A percentile compares a stretch with the other conserved stretches of the same genome.
Conservation (phyloP, 2,329 filamentous ascomycete species). For the Akanthomyces uredinophilus region DNA sequence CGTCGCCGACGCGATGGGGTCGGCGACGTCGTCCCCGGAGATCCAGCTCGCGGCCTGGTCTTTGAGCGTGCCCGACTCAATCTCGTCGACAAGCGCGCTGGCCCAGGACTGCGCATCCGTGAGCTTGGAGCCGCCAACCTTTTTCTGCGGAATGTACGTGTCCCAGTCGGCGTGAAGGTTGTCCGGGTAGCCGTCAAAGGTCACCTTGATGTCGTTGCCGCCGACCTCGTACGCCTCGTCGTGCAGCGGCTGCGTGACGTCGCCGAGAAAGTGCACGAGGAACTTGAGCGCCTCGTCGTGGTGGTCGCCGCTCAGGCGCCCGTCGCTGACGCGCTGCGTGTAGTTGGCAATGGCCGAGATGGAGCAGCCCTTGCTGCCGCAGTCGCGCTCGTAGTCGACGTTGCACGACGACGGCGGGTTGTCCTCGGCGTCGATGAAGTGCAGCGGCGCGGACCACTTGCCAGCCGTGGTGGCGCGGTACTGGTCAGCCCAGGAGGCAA, state of each 20-base stretch:
- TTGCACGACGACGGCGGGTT: conserved; percentile 25
- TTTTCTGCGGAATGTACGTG: conserved; percentile 48
- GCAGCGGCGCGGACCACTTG: conserved; percentile 39
- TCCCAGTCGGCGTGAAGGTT: conserved; percentile 62
- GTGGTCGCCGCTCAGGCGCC: conserved; percentile 17
- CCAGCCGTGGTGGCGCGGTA: conserved; percentile 43
- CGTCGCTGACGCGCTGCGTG: conserved; percentile 21
- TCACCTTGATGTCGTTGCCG: conserved; percentile 27
- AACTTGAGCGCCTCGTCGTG: conserved; percentile 22
- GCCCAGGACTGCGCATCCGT: conserved; percentile 36
- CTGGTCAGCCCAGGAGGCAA: conserved; percentile 41
- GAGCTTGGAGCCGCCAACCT: conserved; percentile 32
- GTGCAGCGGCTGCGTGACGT: conserved; percentile 52
- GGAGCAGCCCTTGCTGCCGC: conserved; percentile 22
- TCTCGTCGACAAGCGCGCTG: conserved; percentile 27
- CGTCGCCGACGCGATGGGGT: conserved; percentile 28
- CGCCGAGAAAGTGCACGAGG: conserved; percentile 47
- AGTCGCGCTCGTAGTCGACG: conserved; percentile 40
- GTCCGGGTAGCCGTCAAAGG: conserved; percentile 37
- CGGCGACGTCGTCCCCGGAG: conserved; percentile 28
- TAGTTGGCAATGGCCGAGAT: conserved; percentile 25
- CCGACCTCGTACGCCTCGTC: conserved; percentile 47
- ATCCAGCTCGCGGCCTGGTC: conserved; percentile 32
- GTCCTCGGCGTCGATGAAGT: conserved; percentile 49
- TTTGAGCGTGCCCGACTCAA: conserved; percentile 34